Base-by-base conservation (phyloP, 2,329 filamentous ascomycete species). In the Verticillium longisporum region DNA sequence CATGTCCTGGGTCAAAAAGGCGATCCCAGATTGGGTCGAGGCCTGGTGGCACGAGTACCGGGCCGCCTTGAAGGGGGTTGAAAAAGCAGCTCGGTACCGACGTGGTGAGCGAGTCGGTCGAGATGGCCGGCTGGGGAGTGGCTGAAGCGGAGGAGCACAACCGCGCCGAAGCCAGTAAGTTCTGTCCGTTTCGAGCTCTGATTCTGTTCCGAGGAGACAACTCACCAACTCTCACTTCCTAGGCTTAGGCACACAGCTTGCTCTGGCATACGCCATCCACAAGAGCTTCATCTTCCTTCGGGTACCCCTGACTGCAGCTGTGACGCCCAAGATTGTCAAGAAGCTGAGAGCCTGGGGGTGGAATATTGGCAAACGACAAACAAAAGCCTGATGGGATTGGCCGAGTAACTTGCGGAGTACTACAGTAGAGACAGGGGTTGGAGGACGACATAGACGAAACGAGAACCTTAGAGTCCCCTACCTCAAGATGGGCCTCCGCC, bases 211-310 rank as follows among this genome's bases (percentile, higher is more conserved):
- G 18, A 18, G 13, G 45, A 11, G 10, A 53, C 18, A 10, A 53
- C 54, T 55, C 4, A 55, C 54, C 14, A 55, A 33, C 15, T 33
- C 9, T 55, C 7, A 32, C 41, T 41, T 31, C 26, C 45, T 65
- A 88, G 85, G 85, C 67, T 74, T 88, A 37, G 85, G 81, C 58
- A 98, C 95, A 9, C 92, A 97, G 72, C 80, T 99, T 34, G 92
- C 91, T 15, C 83, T 99, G 57, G 95, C 95, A 13, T 99, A 99
- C 71, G 94, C 94, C 33, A 91, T 99, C 62, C 95, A 99, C 81
- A 99, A 99, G 78, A 96, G 90, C 68, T 92, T 98, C 74, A 97
- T 99, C 70, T 97, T 99, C 75, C 75, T 98, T 66, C 86, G 95
- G n/a, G 92, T 99, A 10, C 95, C 95, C 9, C 77, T 98, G 65